Evolutionary conservation across 2,329 filamentous ascomycete genomes (phyloP).

Genomic region (Sphaerulina populicola): DNA sequence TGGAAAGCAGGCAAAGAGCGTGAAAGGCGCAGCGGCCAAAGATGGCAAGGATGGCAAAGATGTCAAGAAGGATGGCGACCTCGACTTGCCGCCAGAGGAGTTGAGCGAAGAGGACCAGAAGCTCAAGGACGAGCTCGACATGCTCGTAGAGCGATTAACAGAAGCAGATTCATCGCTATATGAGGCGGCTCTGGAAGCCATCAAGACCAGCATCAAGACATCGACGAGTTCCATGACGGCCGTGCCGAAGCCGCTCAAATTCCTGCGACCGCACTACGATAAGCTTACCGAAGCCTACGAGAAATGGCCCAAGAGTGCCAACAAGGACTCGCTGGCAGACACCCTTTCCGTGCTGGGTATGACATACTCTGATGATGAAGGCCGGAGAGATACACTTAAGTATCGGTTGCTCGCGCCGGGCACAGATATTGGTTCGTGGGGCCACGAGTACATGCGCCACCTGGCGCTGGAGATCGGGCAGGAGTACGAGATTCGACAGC

Average conservation of each 20-base stretch:
- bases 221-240: conserved; percentile 99
- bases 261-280: conserved; percentile 93
- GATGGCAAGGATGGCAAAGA: conserved; percentile 49
- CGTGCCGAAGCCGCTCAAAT: conserved; percentile 96
- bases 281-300: conserved; percentile 80
- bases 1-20: conserved; percentile 52
- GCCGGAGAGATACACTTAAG: conserved; percentile 90
- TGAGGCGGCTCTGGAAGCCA: conserved; percentile 84
- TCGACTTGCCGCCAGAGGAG: conserved; percentile 67
- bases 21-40: conserved; percentile 45
- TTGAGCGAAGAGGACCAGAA: conserved; percentile 97
- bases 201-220: conserved; percentile 98
- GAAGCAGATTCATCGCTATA: conserved; percentile 82
- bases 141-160: conserved; percentile 91
- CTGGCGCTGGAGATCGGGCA: conserved; percentile 91
- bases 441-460: conserved; percentile 95
- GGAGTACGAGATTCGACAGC: conserved; percentile 80
- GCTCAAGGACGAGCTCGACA: conserved; percentile 93
- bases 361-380: conserved; percentile 89
- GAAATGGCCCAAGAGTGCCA: conserved; percentile 71
- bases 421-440: conserved; percentile 92
- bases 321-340: conserved; percentile 86
- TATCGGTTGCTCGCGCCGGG: conserved; percentile 85
- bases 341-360: conserved; percentile 96
- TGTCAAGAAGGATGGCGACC: conserved; percentile 69